phyloP scores from a whole-genome alignment of 192 early-diverging fungal genomes.

The Coemansia sp. region DNA sequence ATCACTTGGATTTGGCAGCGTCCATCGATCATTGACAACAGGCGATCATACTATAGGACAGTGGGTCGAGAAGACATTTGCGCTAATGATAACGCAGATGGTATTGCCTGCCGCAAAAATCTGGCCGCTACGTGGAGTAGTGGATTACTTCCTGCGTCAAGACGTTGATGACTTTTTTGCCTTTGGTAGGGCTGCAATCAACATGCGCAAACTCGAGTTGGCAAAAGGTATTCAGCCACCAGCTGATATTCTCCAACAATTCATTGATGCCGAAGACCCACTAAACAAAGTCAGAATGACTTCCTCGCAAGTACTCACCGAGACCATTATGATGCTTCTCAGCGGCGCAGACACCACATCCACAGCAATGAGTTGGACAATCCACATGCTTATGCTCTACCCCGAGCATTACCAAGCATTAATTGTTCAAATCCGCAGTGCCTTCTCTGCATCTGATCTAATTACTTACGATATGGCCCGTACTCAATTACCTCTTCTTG shows the following conservation, averaged over 20 bases:
- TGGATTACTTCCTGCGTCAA: constrained; percentile 4
- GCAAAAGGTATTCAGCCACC: constrained; percentile 3
- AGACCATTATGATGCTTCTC: constrained; percentile 36
- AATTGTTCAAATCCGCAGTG: constrained; percentile 17
- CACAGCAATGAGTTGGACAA: constrained; percentile 26
- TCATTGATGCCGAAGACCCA: constrained; percentile 42
- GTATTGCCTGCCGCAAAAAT: constrained; percentile 23
- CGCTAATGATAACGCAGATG: constrained; percentile 39
- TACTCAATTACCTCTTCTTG: constrained; percentile 24
- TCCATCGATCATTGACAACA: constrained; percentile 27
- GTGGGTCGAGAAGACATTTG: constrained; percentile 40
- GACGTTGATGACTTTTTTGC: constrained; percentile 27
- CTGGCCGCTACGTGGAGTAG: constrained; percentile 16
- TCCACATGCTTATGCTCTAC: constrained; percentile 43
- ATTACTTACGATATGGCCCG: constrained; percentile 33
- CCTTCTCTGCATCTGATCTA: constrained; percentile 13
- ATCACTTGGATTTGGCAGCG: constrained; percentile 33
- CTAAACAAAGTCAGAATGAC: constrained; percentile 32
- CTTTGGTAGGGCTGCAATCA: constrained; percentile 22
- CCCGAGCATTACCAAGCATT: constrained; percentile 19
- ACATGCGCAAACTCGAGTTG: constrained; percentile 17
- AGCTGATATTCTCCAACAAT: constrained; percentile 34
- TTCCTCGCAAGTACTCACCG: constrained; percentile 26
- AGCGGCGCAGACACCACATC: constrained; percentile 43
- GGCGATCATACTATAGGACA: constrained; percentile 11